Conservation (phyloP, 2,329 filamentous ascomycete species). For the Aspergillus sp. region DNA sequence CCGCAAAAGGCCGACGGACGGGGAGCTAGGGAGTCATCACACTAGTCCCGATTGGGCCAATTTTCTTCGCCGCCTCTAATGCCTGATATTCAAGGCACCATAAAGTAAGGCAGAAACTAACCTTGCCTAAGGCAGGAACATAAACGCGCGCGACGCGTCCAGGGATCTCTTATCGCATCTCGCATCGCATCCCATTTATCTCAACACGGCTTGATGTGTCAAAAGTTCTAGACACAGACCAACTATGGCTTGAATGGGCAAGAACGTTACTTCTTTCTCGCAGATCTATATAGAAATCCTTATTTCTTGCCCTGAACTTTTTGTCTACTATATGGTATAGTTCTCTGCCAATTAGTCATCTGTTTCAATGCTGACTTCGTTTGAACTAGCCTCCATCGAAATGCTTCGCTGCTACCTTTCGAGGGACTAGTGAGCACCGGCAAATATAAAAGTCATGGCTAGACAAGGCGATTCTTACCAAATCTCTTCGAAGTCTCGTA, state of each 20-base stretch:
- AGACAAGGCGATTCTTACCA: slow-evolving; percentile 22
- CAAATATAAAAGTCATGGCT: slow-evolving; percentile 18
- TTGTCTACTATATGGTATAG: no score
- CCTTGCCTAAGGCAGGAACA: slow-evolving; percentile 19
- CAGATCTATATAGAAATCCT: no score
- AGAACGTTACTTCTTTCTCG: no score
- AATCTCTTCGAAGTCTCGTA: slow-evolving; percentile 49
- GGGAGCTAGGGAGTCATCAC: slow-evolving; percentile 21
- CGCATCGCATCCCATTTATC: slow-evolving; percentile 4
- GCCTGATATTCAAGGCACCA: slow-evolving; percentile 18
- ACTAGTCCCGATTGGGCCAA: slow-evolving; percentile 24
- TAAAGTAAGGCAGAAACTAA: no score
- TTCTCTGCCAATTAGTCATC: no score
- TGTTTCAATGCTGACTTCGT: slow-evolving; percentile 3
- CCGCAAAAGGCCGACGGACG: slow-evolving; percentile 31
- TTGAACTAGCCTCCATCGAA: slow-evolving; percentile 10
- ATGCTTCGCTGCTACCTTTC: slow-evolving; percentile 21
- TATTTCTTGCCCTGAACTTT: no score
- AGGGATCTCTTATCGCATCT: slow-evolving; percentile 9
- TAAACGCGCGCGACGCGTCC: slow-evolving; percentile 27
- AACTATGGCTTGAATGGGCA: background rate
- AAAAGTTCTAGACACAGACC: background rate
- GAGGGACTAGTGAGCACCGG: slow-evolving; percentile 10
- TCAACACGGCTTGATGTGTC: no score
- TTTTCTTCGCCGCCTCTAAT: slow-evolving; percentile 19